Evolutionary conservation across 2,329 filamentous ascomycete genomes (phyloP).

Genomic region (Dothistroma septosporum): DNA sequence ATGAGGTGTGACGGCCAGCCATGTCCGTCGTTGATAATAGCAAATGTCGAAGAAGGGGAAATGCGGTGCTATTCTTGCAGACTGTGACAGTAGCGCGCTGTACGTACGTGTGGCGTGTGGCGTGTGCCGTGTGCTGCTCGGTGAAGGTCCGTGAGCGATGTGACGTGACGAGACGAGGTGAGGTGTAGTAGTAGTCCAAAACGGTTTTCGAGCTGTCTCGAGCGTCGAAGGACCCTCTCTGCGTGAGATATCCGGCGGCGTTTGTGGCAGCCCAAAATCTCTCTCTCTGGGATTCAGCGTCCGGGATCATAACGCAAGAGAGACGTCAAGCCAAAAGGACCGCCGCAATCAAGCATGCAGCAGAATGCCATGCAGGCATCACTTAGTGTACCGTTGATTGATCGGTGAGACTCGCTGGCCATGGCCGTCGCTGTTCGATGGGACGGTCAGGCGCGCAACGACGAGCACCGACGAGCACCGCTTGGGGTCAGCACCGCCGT

Average conservation of each 20-base stretch:
- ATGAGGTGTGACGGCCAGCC: constrained; percentile 3
- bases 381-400: constrained; percentile 1
- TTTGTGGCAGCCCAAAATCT: constrained; percentile 26
- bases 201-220: not conserved
- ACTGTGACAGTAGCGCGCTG: not conserved
- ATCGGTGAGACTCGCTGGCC: not conserved
- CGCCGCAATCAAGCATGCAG: constrained; percentile 15
- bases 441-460: not conserved
- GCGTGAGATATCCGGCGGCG: constrained; percentile 12
- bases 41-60: constrained; percentile 1
- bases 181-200: not conserved
- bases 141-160: not conserved
- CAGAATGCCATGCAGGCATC: not conserved
- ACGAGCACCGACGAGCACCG: not conserved
- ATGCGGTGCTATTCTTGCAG: not conserved
- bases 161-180: constrained; percentile 1
- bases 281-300: constrained; percentile 9
- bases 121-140: not conserved
- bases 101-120: not conserved
- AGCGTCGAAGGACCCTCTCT: not conserved
- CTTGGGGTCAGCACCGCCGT: not conserved
- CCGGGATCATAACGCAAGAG: constrained; percentile 28
- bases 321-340: constrained; percentile 17
- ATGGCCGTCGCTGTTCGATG: not conserved
- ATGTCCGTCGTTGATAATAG: not conserved